Percentiles rank a stretch among this genome's conserved stretches.
These are phyloP conservation scores for Xylariaceae sp. DNA, from an alignment of 2,329 filamentous ascomycete species.

Conservation along the genomic window DNA sequence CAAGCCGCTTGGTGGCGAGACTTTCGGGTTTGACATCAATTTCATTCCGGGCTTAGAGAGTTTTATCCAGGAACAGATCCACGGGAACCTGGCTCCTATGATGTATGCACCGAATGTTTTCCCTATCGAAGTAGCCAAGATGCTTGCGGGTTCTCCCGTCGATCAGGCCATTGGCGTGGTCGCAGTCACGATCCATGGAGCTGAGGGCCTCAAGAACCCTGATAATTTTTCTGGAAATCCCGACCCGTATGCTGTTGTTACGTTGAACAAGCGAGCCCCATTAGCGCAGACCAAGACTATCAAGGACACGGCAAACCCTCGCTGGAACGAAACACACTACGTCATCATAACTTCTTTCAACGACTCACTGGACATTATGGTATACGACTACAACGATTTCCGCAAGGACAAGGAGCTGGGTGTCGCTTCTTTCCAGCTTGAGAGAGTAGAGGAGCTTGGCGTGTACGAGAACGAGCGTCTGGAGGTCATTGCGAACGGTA, in stretches of 20 bases:
- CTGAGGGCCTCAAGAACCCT: slow-evolving; percentile 88
- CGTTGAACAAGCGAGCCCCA: slow-evolving; percentile 78
- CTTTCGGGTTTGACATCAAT: slow-evolving; percentile 97
- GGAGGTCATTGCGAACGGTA: slow-evolving; percentile 82
- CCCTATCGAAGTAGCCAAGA: slow-evolving; percentile 97
- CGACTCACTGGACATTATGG: slow-evolving; percentile 79
- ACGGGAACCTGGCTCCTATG: slow-evolving; percentile 91
- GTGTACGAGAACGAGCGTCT: slow-evolving; percentile 84
- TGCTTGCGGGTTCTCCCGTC: slow-evolving; percentile 90
- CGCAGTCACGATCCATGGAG: slow-evolving; percentile 87
- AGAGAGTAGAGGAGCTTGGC: slow-evolving; percentile 74
- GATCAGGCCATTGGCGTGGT: slow-evolving; percentile 96
- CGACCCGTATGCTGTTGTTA: slow-evolving; percentile 86
- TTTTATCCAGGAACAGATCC: slow-evolving; percentile 96
- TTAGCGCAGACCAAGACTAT: slow-evolving; percentile 89
- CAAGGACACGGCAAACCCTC: slow-evolving; percentile 80
- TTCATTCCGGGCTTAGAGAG: slow-evolving; percentile 92
- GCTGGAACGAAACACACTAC: slow-evolving; percentile 97
- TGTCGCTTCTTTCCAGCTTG: slow-evolving; percentile 80
- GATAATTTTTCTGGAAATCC: slow-evolving; percentile 92
- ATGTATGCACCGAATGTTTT: slow-evolving; percentile 99
- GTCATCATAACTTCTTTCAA: slow-evolving; percentile 90
- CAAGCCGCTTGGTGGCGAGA: slow-evolving; percentile 95
- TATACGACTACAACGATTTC: slow-evolving; percentile 94
- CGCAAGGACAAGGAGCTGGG: slow-evolving; percentile 97